Evolutionary conservation across 495 filamentous ascomycete species (phyloP), one percentile per base, ranked within the genome.

Genomic region (Aspergillus leporis): DNA sequence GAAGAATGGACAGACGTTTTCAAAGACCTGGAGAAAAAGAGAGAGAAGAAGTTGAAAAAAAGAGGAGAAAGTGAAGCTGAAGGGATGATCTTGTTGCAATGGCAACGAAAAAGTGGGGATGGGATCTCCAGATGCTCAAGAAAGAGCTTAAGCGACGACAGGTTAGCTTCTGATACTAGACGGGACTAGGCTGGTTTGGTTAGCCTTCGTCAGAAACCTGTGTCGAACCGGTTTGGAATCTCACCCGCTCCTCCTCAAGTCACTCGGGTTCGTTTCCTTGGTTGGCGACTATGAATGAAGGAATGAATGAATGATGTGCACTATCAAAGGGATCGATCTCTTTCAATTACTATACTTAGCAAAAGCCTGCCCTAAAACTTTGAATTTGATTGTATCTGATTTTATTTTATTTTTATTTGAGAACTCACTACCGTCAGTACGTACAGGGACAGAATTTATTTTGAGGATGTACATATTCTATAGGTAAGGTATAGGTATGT

Each of bases 1-100:
- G 55, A 60, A 50, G 51, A 40, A 46, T 45, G 52, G 50, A 66
- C 51, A 58, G 34, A 57, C 41, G 60, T 54, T 6, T 59, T 57
- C 62, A 47, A 61, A 58, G 64, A 59, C 51, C 51, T 65, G 52
- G 45, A 54, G 54, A 67, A 56, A 61, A 64, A 51, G 53, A 63
- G 64, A 66, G 58, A 49, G 61, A 49, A 59, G 56, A 61, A 55
- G 62, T 61, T 64, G 70, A 72, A 75, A 62, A 61, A 54, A 64
- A 41, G 54, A 64, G 68, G 70, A 73, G 70, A 76, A 74, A 69
- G 71, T 78, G 76, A 79, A 77, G 76, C 76, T 79, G 76, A 77
- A 78, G 74, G 74, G 74, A 76, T 75, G 72, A 66, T 63, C 73
- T 74, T 79, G 76, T 79, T 79, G 76, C 76, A 78, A 79, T 77